Conservation (phyloP, 352 stramenopile genomes). For the Phytophthora fragariaefolia region DNA sequence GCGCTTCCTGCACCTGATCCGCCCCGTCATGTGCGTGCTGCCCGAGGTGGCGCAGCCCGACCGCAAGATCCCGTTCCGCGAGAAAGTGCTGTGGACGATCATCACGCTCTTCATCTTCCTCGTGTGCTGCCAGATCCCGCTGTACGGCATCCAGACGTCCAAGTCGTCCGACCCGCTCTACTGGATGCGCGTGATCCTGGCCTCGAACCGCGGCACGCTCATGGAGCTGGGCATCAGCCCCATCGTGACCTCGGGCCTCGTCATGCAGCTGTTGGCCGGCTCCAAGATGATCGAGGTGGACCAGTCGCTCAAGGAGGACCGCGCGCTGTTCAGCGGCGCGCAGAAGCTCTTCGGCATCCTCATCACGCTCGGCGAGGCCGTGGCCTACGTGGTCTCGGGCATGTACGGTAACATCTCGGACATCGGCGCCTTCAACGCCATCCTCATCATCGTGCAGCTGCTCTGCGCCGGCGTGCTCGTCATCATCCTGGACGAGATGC, state of each 20-base stretch:
- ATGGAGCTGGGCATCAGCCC: slow-evolving; percentile 99
- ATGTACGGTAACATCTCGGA: slow-evolving; percentile 99
- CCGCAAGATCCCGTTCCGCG: slow-evolving; percentile 98
- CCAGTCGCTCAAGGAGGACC: slow-evolving; percentile 99
- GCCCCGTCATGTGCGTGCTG: slow-evolving; percentile 98
- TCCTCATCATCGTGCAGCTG: slow-evolving; percentile 99
- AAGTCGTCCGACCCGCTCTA: slow-evolving; percentile 99
- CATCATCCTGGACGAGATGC: slow-evolving; percentile 99
- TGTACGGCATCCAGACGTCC: slow-evolving; percentile 99
- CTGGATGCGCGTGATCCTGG: slow-evolving; percentile 99
- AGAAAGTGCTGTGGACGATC: slow-evolving; percentile 99
- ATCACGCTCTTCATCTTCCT: slow-evolving; percentile 99
- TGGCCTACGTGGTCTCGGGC: slow-evolving; percentile 98
- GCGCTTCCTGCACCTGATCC: slow-evolving; percentile 98
- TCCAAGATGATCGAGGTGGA: slow-evolving; percentile 99
- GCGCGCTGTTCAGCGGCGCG: slow-evolving; percentile 97
- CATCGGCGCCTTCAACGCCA: slow-evolving; percentile 98
- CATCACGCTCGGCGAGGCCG: slow-evolving; percentile 98
- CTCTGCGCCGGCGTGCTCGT: slow-evolving; percentile 98
- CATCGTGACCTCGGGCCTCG: slow-evolving; percentile 99
- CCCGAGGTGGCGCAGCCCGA: slow-evolving; percentile 97
- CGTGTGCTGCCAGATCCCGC: slow-evolving; percentile 99
- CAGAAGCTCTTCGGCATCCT: slow-evolving; percentile 99
- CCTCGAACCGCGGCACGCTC: slow-evolving; percentile 98
- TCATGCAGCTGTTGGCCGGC: slow-evolving; percentile 99